Conservation (phyloP, 2,329 filamentous ascomycete genomes). For the Fusarium graminum region DNA sequence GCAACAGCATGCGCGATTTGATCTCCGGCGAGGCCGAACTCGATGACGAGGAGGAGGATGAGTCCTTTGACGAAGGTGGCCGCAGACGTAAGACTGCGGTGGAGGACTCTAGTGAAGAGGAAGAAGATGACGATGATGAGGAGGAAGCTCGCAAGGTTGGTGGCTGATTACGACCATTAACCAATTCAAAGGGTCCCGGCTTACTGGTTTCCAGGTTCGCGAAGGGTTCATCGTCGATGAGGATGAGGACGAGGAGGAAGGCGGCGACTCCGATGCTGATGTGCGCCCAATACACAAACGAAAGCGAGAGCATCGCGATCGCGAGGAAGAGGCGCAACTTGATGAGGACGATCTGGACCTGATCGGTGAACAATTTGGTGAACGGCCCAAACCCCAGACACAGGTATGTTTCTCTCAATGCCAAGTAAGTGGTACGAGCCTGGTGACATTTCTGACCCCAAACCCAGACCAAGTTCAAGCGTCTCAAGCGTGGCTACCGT, state of each 20-base stretch:
- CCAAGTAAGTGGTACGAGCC: background rate
- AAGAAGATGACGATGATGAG: conserved; percentile 92
- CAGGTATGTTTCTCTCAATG: conserved; percentile 71
- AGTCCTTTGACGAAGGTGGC: conserved; percentile 82
- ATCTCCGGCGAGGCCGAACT: conserved; percentile 89
- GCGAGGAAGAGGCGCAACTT: conserved; percentile 87
- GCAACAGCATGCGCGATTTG: conserved; percentile 76
- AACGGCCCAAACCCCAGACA: conserved; percentile 69
- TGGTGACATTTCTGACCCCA: conserved; percentile 7
- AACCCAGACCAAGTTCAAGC: conserved; percentile 88
- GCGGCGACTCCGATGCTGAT: conserved; percentile 67
- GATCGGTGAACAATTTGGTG: conserved; percentile 85
- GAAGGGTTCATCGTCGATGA: conserved; percentile 98
- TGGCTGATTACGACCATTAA: conserved; percentile 18
- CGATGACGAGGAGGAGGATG: conserved; percentile 87
- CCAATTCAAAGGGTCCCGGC: conserved; percentile 14
- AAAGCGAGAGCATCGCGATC: conserved; percentile 81
- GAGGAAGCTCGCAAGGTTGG: conserved; percentile 82
- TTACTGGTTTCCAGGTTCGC: conserved; percentile 71
- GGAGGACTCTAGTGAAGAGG: conserved; percentile 91
- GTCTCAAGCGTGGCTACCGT: conserved; percentile 90
- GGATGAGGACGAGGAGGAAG: conserved; percentile 82
- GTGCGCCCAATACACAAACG: conserved; percentile 71
- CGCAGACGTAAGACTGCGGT: conserved; percentile 63
- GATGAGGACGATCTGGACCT: conserved; percentile 97